phyloP scores from a whole-genome alignment of 1,284 basidiomycete species.

The Melampsora larici-populina region DNA sequence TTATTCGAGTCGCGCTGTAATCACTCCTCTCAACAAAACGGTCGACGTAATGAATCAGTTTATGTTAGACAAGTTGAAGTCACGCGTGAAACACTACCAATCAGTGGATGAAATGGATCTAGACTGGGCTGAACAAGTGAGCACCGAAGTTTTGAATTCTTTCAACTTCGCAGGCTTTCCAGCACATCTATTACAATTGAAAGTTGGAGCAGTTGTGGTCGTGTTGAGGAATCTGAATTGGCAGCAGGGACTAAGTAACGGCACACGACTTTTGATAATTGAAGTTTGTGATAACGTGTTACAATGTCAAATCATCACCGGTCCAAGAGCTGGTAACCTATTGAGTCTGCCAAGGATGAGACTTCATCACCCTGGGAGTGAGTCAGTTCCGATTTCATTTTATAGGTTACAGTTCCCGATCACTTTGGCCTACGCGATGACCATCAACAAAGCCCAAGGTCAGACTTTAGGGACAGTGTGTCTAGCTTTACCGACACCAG shows the following conservation, averaged over 20 bases:
- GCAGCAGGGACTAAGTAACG: slow-evolving; percentile 7
- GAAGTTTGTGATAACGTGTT: background rate
- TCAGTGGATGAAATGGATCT: too few species aligned
- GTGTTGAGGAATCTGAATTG: background rate
- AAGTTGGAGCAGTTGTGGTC: background rate
- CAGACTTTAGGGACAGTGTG: background rate
- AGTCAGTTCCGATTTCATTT: background rate
- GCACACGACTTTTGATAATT: background rate
- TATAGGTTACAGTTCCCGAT: slow-evolving; percentile 2
- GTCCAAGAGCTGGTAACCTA: background rate
- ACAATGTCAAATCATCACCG: background rate
- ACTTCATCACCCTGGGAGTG: background rate
- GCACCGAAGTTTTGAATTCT: too few species aligned
- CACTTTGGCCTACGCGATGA: background rate
- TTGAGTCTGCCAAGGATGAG: slow-evolving; percentile 1
- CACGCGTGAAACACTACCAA: too few species aligned
- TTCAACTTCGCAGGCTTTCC: too few species aligned
- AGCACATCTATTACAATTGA: background rate
- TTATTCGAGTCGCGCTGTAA: background rate
- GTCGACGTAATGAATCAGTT: background rate
- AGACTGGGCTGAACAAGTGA: too few species aligned
- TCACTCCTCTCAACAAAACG: background rate
- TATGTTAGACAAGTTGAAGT: too few species aligned
- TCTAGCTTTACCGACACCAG: background rate
- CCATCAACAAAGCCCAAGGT: slow-evolving; percentile 26